Base-by-base conservation (phyloP, 23 red algal genomes). In the Gracilaria caudata region DNA sequence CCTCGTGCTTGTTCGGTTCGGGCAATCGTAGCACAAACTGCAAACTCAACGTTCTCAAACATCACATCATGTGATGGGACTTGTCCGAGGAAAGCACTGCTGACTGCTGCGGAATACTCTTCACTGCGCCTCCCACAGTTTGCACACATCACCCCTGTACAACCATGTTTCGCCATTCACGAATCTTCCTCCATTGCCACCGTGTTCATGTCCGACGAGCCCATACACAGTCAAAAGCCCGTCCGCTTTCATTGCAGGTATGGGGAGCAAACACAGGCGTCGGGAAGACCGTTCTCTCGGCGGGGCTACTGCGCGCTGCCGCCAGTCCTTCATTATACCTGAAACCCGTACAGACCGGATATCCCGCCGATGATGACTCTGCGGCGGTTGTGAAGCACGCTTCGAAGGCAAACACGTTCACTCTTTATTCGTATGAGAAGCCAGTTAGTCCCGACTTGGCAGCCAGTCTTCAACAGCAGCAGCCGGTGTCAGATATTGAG, bases 221-320 rank as follows among this genome's bases (percentile, higher is more conserved):
- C n/a, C 43, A 49, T 29, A 49, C 43, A 7, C 26, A 1, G 20
- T 6, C 70, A 75, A 30, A 25, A 46, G 39, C n/a, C 43, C 19
- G 19, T 36, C 84, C 64, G 53, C 86, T 88, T 16, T 60, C 66
- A 20, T 81, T 99, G 25, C 89, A 95, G 55, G 45, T 99, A 3
- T 99, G 97, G 93, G 97, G 97, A 8, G 84, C 97, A 58, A 95
- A 91, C 86, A 99, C 97, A 14, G 86, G 73, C 26, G 97, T 99
- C 11, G 97, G 97, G 11, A 99, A 99, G 54, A 99, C 97, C 7
- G 75, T 99, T 63, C 47, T 95, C 16, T 89, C 87, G 24, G 74
- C 89, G 14, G 97, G 77, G 16, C 84, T 99, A 29, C 74, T 88
- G 12, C 82, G 82, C 36, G 72, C 87, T 28, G 51, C 77, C 0